phyloP scores from a whole-genome alignment of 2,329 filamentous ascomycete genomes.

The Cladophialophora bantiana region DNA sequence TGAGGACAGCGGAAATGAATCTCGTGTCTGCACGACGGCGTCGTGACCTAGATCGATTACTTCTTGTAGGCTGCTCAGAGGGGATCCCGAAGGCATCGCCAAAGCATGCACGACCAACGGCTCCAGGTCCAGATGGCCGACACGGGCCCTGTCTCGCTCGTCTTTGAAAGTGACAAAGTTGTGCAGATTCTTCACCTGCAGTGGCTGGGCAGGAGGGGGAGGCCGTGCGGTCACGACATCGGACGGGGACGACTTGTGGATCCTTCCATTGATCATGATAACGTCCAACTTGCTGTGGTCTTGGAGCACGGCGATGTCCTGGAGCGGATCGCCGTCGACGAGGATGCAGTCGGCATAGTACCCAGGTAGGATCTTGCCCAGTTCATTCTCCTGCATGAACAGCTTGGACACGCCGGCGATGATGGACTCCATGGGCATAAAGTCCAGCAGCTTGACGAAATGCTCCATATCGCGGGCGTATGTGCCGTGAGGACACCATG shows the following conservation, averaged over 20 bases:
- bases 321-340: constrained; percentile 55
- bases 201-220: background rate
- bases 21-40: background rate
- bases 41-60: background rate
- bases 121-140: constrained; percentile 53
- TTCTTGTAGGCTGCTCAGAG: background rate
- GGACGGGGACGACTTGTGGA: constrained; percentile 49
- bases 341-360: constrained; percentile 56
- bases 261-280: constrained; percentile 57
- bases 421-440: constrained; percentile 54
- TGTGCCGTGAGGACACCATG: constrained; percentile 58
- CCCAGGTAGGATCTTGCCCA: constrained; percentile 53
- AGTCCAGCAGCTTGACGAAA: constrained; percentile 55
- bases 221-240: constrained; percentile 25
- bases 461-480: constrained; percentile 58
- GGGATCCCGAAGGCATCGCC: background rate
- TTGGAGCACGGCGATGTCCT: constrained; percentile 53
- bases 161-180: constrained; percentile 23
- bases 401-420: constrained; percentile 52
- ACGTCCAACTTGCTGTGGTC: constrained; percentile 53
- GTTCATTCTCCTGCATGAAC: constrained; percentile 50
- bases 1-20: background rate
- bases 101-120: background rate
- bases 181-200: background rate
- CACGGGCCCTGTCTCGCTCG: constrained; percentile 37